phyloP scores from a whole-genome alignment of 2,329 filamentous ascomycete species.

The Penicillium sp. region DNA sequence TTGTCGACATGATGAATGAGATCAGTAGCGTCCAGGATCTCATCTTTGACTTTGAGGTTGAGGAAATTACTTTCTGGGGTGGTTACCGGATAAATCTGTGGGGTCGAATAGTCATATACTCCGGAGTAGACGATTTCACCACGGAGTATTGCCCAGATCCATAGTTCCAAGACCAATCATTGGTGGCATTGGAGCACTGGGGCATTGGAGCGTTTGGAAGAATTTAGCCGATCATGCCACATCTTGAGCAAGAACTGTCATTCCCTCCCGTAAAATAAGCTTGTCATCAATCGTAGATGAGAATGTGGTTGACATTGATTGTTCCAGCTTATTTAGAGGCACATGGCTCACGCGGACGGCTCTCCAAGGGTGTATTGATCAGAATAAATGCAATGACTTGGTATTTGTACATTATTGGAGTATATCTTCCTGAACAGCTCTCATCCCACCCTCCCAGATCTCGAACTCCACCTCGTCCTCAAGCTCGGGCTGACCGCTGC shows the following conservation, averaged over 20 bases:
- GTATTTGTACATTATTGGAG: background rate
- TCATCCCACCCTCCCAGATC: constrained; percentile 68
- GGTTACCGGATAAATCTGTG: background rate
- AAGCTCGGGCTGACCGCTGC: constrained; percentile 50
- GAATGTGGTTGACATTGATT: background rate
- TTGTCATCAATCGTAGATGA: background rate
- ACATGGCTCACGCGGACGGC: too few relatives aligned
- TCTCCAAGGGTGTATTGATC: too few relatives aligned
- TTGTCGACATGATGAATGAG: background rate
- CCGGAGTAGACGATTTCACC: background rate
- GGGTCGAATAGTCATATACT: background rate
- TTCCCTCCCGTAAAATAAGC: background rate
- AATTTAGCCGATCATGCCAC: background rate
- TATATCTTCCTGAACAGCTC: constrained; percentile 13
- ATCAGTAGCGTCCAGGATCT: background rate
- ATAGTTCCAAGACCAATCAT: background rate
- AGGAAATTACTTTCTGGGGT: background rate
- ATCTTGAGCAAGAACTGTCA: background rate
- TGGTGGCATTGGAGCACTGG: background rate
- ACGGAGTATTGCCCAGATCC: background rate
- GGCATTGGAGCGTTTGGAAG: background rate
- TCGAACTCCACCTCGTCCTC: constrained; percentile 68
- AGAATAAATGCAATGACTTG: too few relatives aligned
- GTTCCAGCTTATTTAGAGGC: too few relatives aligned
- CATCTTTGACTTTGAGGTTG: background rate